A percentile compares a stretch with the other conserved stretches of the same genome.
These are phyloP conservation scores for Boletellus dicymbophilus DNA, from an alignment of 1,284 basidiomycete genomes.

Conservation along the genomic window DNA sequence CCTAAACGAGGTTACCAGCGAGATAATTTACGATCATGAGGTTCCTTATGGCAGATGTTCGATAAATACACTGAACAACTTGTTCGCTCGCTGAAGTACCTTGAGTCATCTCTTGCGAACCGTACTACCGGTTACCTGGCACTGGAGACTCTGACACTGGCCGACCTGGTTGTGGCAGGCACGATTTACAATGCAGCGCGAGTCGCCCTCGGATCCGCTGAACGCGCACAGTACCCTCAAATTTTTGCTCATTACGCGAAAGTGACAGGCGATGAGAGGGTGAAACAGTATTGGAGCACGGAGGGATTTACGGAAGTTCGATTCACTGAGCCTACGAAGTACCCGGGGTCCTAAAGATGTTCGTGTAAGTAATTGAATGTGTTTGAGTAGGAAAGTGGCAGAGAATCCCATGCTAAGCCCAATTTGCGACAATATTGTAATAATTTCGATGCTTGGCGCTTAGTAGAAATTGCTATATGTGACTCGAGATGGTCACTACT, in stretches of 20 bases:
- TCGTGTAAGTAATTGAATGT: too few species aligned
- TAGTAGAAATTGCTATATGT: too few species aligned
- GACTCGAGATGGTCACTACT: too few species aligned
- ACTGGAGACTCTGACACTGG: constrained; percentile 58
- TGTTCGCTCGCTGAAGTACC: constrained; percentile 31
- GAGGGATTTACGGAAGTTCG: constrained; percentile 14
- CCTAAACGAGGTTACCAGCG: constrained; percentile 51
- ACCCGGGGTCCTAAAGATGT: neutral
- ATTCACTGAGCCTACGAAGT: constrained; percentile 8
- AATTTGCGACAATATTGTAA: too few species aligned
- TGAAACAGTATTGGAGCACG: constrained; percentile 31
- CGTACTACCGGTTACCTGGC: constrained; percentile 45
- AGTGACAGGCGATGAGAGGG: constrained; percentile 48
- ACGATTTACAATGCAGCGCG: constrained; percentile 30
- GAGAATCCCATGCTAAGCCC: too few species aligned
- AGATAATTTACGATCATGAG: too few species aligned
- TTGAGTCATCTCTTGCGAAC: constrained; percentile 54
- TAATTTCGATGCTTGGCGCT: too few species aligned
- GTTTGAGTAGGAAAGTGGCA: too few species aligned
- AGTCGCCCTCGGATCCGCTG: constrained; percentile 39
- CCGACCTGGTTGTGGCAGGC: constrained; percentile 54
- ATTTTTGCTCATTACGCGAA: constrained; percentile 51
- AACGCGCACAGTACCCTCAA: constrained; percentile 46
- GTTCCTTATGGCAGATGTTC: constrained; percentile 9
- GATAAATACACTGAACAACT: constrained; percentile 15